Conservation (phyloP, 345 rosid genomes). For the Lumnitzera racemosa region DNA sequence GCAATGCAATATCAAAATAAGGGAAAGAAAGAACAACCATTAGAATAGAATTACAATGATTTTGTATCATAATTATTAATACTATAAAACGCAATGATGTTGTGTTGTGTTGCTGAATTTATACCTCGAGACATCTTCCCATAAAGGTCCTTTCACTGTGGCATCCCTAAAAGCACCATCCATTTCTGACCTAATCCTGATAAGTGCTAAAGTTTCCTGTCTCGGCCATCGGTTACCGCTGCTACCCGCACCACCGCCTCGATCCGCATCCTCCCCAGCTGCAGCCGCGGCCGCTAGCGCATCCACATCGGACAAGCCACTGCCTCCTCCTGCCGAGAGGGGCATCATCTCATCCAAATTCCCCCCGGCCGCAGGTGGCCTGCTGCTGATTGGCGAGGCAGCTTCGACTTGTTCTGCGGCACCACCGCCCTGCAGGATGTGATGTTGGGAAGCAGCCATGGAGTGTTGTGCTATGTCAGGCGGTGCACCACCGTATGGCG, state of each 20-base stretch:
- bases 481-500: constrained; percentile 13
- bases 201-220: constrained; percentile 78
- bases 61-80: no score
- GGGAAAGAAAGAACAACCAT: no score
- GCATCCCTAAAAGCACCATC: constrained; percentile 75
- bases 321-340: no score
- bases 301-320: constrained; percentile 7
- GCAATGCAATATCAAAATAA: no score
- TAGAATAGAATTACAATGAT: no score
- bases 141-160: constrained; percentile 78
- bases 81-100: no score
- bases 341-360: constrained; percentile 37
- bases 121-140: constrained; percentile 93
- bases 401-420: constrained; percentile 35
- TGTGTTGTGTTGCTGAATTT: not conserved
- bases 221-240: constrained; percentile 87
- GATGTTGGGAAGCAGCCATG: constrained; percentile 10
- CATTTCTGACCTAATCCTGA: constrained; percentile 88
- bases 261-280: constrained; percentile 34
- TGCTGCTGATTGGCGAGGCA: constrained; percentile 85
- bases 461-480: constrained; percentile 1
- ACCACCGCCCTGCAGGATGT: constrained; percentile 16
- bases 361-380: constrained; percentile 57
- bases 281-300: constrained; percentile 15
- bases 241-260: constrained; percentile 16